Base-by-base conservation (phyloP, 148 eudicot genomes). In the Rhododendron ferrugineum region DNA sequence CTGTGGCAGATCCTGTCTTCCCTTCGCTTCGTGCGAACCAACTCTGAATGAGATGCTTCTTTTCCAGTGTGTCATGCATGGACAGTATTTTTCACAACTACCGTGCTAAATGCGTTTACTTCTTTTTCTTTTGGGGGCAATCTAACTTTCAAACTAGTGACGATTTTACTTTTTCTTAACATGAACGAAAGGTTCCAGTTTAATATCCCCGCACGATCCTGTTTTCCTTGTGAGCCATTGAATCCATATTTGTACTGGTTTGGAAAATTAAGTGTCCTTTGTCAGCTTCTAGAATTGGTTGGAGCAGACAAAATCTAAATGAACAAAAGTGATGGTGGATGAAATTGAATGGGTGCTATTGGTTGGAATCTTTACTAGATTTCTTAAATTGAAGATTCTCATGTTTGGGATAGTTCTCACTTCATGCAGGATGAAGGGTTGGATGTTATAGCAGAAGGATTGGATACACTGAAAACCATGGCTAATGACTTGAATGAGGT, bases 401-500 rank as follows among this genome's bases (percentile, higher is more conserved):
- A 74, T 68, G 22, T 49, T 44, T 9, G 3, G 50, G 32, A 23
- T 66, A 4, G 18, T 90, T 44, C 37, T 46, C 3, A 20, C 49
- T 34, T 73, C 28, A 3, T 82, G 82, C 90, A 94, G 94, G 96
- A 94, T 85, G 86, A 94, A 90, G 94, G 94, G 44, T 82, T 92
- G 84, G 94, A 90, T 86, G 87, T 85, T 36, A 94, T 94, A 74
- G 87, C 93, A 73, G 94, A 94, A 85, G 93, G 94, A 54, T 82
- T 92, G 85, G 92, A 90, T 85, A 92, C 93, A 5, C 78, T 93
- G 87, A 94, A 94, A 87, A 89, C 90, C 70, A 89, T 92, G 94
- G 90, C 94, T 50, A 82, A 74, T 47, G 93, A 91, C 83, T 83
- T 94, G 86, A 90, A 92, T 81, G 96, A 94, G 94, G 94, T 92